Evolutionary conservation across 83 land plant genomes (phyloP).

Genomic region (Thuja plicata): DNA sequence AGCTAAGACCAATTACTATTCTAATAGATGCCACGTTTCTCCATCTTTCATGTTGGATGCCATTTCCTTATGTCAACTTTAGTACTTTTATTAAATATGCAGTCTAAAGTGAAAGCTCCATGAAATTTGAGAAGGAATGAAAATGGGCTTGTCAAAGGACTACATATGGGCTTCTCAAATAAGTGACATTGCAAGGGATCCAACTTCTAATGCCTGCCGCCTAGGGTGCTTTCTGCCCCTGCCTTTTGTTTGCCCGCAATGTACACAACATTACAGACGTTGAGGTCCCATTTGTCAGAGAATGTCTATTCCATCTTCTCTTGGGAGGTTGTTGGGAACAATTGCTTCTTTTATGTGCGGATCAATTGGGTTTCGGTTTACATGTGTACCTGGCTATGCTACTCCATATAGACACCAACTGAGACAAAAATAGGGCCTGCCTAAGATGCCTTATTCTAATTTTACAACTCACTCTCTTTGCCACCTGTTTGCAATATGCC

Average conservation of each 20-base stretch:
- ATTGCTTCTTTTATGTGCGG: conserved; percentile 11
- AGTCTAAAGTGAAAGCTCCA: not conserved
- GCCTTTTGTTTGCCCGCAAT: conserved; percentile 16
- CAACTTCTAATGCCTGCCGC: not conserved
- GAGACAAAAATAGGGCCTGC: conserved; percentile 10
- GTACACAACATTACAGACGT: conserved; percentile 18
- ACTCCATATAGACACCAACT: conserved; percentile 7
- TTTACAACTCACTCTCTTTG: conserved; percentile 13
- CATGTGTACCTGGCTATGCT: conserved; percentile 14
- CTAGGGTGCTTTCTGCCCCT: conserved; percentile 19
- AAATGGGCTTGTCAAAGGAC: not conserved
- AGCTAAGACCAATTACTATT: too few species aligned
- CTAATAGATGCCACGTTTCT: too few species aligned
- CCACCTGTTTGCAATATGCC: conserved; percentile 20
- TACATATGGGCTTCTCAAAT: not conserved
- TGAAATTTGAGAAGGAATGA: not conserved
- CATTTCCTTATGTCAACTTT: too few species aligned
- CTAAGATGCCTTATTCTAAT: conserved; percentile 16
- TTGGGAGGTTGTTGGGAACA: conserved; percentile 19
- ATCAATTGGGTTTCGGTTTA: conserved; percentile 20
- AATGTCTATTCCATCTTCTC: conserved; percentile 11
- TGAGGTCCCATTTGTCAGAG: conserved; percentile 11
- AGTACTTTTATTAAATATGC: too few species aligned
- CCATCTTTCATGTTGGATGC: too few species aligned
- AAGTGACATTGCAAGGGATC: not conserved